Base-by-base conservation (phyloP, 2,329 filamentous ascomycete genomes). In the Calonectria montana region DNA sequence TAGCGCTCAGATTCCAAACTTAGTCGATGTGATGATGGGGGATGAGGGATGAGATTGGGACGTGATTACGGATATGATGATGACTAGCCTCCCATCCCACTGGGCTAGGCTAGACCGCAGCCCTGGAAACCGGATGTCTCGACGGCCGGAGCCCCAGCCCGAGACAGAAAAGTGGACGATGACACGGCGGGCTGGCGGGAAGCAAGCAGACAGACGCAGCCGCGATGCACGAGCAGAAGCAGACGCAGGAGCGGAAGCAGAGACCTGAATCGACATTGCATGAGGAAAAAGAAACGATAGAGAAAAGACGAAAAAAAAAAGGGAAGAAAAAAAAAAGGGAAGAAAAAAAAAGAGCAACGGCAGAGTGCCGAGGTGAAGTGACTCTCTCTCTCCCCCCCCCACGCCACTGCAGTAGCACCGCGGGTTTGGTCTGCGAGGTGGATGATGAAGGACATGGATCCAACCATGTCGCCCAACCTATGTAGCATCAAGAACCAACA, bases 111-210 rank as follows among this genome's bases (percentile, higher is more conserved):
- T 67, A 55, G 39, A 64, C n/a, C 21, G 27, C 45, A 50, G 61
- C 39, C 72, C 69, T 69, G 73, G 73, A 65, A 65, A 71, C 39
- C 48, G 47, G 43, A 45, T 31, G 29, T 55, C 29, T 37, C 50
- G 43, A 50, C 53, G 21, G 27, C 29, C 9, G 53, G 53, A 57
- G 31, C 53, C 13, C 10, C 53, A 57, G n/a, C 18, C 53, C 53
- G 53, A 57, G 53, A 57, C 53, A 57, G n/a, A 23, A 21, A 31
- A 57, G 53, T 57, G 53, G 53, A 21, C 53, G 13, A n/a, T 21
- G n/a, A 50, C 29, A 57, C 6, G 53, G 53, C 35, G 53, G 53
- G 53, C 53, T 57, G 29, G 29, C 53, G 53, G 53, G 31, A 37
- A 57, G 53, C 31, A 21, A 31, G n/a, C 18, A 23, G 27, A 35